phyloP scores from a whole-genome alignment of 2,329 filamentous ascomycete genomes.

The Colletotrichum sp. region DNA sequence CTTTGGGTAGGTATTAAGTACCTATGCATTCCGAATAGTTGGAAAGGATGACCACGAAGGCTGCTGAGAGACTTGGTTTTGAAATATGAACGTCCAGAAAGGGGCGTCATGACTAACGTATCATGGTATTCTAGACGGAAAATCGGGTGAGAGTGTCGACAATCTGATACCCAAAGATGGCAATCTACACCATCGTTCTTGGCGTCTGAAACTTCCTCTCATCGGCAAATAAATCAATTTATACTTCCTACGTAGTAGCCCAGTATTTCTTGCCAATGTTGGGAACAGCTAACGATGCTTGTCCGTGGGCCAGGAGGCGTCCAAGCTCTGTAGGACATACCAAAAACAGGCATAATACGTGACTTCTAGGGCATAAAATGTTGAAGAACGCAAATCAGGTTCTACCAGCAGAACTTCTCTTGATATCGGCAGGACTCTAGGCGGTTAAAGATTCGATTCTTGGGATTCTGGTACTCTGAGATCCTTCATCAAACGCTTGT shows the following conservation, averaged over 20 bases:
- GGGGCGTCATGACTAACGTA: neutral
- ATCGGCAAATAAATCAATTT: neutral
- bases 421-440: accelerated
- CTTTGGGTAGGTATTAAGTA: accelerated
- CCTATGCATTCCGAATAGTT: neutral
- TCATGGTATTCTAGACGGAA: neutral
- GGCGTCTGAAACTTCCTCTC: neutral
- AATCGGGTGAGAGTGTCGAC: neutral
- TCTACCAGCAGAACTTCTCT: neutral
- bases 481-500: neutral
- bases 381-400: neutral
- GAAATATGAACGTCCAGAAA: neutral
- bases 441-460: neutral
- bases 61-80: neutral
- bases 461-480: accelerated
- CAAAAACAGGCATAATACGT: neutral
- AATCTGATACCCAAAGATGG: neutral
- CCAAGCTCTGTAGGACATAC: accelerated
- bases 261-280: neutral
- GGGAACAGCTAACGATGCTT: neutral
- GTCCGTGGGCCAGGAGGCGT: neutral
- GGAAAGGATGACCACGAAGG: neutral
- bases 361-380: accelerated
- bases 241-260: neutral
- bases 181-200: neutral